Conservation (phyloP, 2,329 filamentous ascomycete genomes). For the Tolypocladium sp. region DNA sequence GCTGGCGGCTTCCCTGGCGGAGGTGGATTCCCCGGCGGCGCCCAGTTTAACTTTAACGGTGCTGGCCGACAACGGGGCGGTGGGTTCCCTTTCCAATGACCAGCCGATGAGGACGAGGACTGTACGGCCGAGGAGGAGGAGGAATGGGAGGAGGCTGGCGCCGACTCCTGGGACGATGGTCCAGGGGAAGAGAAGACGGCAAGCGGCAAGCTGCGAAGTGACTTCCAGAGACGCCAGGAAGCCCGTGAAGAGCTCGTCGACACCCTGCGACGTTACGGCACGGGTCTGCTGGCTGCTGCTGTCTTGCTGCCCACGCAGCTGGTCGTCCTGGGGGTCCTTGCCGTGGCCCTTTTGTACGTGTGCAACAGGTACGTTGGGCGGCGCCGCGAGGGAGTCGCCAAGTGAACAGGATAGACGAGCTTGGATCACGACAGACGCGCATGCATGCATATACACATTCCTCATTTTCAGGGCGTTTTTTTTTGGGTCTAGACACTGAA, state of each 20-base stretch:
- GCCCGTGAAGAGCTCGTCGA: constrained; percentile 29
- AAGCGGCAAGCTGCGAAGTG: constrained; percentile 17
- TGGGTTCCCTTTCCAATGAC: constrained; percentile 39
- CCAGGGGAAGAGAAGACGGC: constrained; percentile 5
- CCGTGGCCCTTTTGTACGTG: constrained; percentile 29
- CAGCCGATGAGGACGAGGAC: constrained; percentile 27
- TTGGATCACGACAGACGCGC: constrained; percentile 1
- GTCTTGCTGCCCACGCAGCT: constrained; percentile 38
- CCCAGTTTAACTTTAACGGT: constrained; percentile 46
- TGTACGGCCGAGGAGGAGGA: constrained; percentile 24
- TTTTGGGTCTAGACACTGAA: constrained; percentile 7
- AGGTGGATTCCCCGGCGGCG: constrained; percentile 18
- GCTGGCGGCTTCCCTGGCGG: constrained; percentile 38
- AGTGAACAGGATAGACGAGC: constrained; percentile 14
- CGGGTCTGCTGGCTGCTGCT: constrained; percentile 30
- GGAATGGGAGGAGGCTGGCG: constrained; percentile 12
- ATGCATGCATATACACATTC: constrained; percentile 9
- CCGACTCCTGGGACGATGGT: constrained; percentile 11
- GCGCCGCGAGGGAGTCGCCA: background rate
- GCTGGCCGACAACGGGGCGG: constrained; percentile 26
- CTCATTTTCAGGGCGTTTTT: constrained; percentile 22
- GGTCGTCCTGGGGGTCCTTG: constrained; percentile 24
- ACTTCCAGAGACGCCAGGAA: constrained; percentile 20
- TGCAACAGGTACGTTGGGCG: constrained; percentile 20
- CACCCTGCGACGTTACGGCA: constrained; percentile 31